Percentiles rank a stretch among this genome's conserved stretches.
Conservation (phyloP, 257 asterid species). For the Solanum commersonii region DNA sequence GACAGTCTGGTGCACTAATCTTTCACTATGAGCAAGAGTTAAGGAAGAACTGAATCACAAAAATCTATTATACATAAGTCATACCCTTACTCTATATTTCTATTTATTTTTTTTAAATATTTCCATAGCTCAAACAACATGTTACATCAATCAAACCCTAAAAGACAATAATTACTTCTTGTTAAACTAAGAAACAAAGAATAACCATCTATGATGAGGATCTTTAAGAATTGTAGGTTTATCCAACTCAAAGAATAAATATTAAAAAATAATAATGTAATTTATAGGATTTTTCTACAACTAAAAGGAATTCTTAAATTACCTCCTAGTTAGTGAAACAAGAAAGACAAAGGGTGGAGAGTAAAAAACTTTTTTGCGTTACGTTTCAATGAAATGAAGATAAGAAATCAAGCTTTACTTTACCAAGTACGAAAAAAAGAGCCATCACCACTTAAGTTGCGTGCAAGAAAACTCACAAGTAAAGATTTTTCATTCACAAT, state of each 20-base stretch:
- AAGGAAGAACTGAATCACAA: background rate
- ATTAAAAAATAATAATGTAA: background rate
- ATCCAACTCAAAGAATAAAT: background rate
- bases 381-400: background rate
- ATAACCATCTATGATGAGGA: background rate
- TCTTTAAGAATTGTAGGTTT: background rate
- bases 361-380: background rate
- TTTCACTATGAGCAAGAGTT: background rate
- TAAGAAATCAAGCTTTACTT: background rate
- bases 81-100: background rate
- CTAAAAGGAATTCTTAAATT: background rate
- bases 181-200: background rate
- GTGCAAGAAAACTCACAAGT: background rate
- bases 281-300: background rate
- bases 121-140: background rate
- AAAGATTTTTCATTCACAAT: background rate
- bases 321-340: background rate
- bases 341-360: background rate
- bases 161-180: background rate
- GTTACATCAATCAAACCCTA: background rate
- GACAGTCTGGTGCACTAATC: background rate
- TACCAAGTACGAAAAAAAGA: rapidly evolving
- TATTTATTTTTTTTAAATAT: background rate
- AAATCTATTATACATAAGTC: background rate
- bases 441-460: background rate